Evolutionary conservation across 371 early-diverging fungal genomes (phyloP), one percentile per base, ranked within the genome.

Genomic region (Mucor racemosus): DNA sequence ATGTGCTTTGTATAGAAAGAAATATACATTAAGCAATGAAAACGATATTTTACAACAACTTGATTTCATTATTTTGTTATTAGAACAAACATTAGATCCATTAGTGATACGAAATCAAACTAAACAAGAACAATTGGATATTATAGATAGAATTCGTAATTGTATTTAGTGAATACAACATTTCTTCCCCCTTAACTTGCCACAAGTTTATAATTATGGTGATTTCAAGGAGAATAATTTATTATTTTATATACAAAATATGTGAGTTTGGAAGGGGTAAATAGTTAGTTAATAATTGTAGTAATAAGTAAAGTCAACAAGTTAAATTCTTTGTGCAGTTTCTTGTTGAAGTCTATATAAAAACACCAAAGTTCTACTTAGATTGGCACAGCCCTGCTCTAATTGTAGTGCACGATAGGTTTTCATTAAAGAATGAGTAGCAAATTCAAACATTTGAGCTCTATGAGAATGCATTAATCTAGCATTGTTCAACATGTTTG

Each of bases 381-480:
- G 57, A 40, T 74, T 71, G 17, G 78, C 73, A 50, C 71, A 68
- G 17, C 75, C 78, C 40, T 75, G 75, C 66, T 77, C 78, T 44
- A 77, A 41, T 46, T 77, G 75, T 19, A 77, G 60, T 4, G 78
- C 78, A 44, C 65, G 70, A 64, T 77, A 73, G 55, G 62, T 58
- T 44, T 68, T 66, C 40, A 74, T 48, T 21, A 77, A 60, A 11
- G 68, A 62, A 38, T 70, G 66, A 9, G 73, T 75, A 13, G 78
- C 73, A 44, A 67, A 66, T 59, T 77, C 71, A 65, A 77, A 73
- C 70, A 73, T 64, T 35, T 71, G 75, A 15, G 75, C 48, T 44
- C 75, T 65, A 48, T 75, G 73, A 33, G 69, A 66, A 50, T 77
- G 78, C 75, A 69, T 70, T 11, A 73, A 40, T 1, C 67, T 33